Percentiles rank a stretch among this genome's conserved stretches.
phyloP scores from a whole-genome alignment of 2,329 filamentous ascomycete species.

The Bipolaris sorokiniana region DNA sequence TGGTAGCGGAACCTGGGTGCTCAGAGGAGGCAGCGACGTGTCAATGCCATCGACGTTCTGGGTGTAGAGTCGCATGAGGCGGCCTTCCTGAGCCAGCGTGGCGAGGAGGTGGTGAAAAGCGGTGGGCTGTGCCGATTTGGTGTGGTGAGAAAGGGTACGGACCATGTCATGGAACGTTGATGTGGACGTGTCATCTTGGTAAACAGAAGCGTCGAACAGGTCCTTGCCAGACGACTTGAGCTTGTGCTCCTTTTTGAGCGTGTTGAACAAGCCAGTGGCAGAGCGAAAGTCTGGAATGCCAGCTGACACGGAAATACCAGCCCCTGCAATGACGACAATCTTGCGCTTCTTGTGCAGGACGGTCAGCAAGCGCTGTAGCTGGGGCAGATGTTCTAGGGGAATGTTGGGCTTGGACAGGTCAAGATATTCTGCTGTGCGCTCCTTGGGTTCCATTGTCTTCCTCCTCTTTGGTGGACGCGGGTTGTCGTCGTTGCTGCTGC shows the following conservation, averaged over 20 bases:
- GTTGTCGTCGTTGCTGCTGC: constrained; percentile 64
- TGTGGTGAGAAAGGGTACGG: constrained; percentile 80
- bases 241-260: constrained; percentile 83
- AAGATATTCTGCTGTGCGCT: constrained; percentile 81
- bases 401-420: constrained; percentile 67
- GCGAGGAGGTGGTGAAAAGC: constrained; percentile 93
- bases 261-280: constrained; percentile 84
- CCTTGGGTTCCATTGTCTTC: constrained; percentile 61
- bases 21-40: constrained; percentile 77
- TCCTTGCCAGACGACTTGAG: constrained; percentile 93
- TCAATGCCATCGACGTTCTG: constrained; percentile 98
- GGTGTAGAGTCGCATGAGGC: constrained; percentile 87
- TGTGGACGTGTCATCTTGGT: constrained; percentile 87
- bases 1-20: constrained; percentile 80
- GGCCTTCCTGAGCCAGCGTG: constrained; percentile 83
- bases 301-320: constrained; percentile 95
- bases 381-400: constrained; percentile 62
- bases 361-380: constrained; percentile 73
- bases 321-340: constrained; percentile 94
- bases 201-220: constrained; percentile 96
- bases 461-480: constrained; percentile 77
- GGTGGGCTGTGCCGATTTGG: constrained; percentile 78
- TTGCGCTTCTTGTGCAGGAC: constrained; percentile 88
- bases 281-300: constrained; percentile 98
- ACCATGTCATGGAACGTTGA: constrained; percentile 97